phyloP scores from a whole-genome alignment of 2,329 filamentous ascomycete genomes.

The Anthostomella pinea region DNA sequence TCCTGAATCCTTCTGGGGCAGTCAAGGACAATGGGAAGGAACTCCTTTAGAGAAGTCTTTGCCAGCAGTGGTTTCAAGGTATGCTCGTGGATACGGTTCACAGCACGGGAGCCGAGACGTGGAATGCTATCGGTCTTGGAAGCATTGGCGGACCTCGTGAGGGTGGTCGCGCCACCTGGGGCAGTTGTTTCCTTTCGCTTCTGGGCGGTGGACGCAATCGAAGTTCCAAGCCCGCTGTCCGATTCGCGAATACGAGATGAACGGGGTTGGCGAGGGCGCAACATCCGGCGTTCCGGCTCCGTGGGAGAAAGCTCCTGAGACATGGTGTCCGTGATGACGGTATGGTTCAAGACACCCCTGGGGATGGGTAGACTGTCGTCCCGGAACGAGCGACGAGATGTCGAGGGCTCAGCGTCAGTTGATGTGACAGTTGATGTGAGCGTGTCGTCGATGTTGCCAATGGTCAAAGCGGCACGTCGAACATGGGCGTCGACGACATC shows the following conservation, averaged over 20 bases:
- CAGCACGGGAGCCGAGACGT: constrained; percentile 65
- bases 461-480: constrained; percentile 64
- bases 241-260: constrained; percentile 67
- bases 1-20: constrained; percentile 76
- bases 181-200: constrained; percentile 45
- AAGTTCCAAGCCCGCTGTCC: constrained; percentile 86
- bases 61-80: constrained; percentile 75
- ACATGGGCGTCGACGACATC: constrained; percentile 68
- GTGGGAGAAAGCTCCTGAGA: constrained; percentile 32
- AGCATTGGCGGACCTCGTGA: constrained; percentile 57
- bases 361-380: constrained; percentile 61
- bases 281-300: constrained; percentile 45
- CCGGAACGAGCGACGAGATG: constrained; percentile 42
- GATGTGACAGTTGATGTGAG: constrained; percentile 53
- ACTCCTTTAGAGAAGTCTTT: constrained; percentile 71
- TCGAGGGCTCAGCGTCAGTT: constrained; percentile 37
- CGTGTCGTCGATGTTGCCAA: constrained; percentile 64
- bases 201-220: constrained; percentile 62
- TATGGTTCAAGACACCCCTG: constrained; percentile 55
- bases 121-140: constrained; percentile 49
- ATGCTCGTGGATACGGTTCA: constrained; percentile 75
- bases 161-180: constrained; percentile 50
- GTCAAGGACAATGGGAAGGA: constrained; percentile 75
- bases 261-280: constrained; percentile 55
- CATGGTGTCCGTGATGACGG: constrained; percentile 51